Percentiles rank a stretch among this genome's conserved stretches.
These are phyloP conservation scores for Triangularia setosa DNA, from an alignment of 2,329 filamentous ascomycete genomes.

Conservation along the genomic window DNA sequence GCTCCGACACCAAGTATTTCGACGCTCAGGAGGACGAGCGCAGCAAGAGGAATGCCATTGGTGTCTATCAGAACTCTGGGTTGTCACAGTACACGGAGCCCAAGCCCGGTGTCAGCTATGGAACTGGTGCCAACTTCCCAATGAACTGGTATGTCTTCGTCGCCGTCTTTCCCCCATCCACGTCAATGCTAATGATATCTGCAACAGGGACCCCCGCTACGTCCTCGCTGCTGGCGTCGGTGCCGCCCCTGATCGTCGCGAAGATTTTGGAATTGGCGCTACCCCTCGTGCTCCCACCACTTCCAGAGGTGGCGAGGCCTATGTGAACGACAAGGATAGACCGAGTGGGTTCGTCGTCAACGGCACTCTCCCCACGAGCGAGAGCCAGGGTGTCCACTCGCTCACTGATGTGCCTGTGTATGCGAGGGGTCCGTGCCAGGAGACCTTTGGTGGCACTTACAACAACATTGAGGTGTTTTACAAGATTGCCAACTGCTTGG, in stretches of 20 bases:
- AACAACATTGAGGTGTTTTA: slow-evolving; percentile 72
- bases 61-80: slow-evolving; percentile 69
- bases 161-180: not conserved
- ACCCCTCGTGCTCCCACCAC: slow-evolving; percentile 58
- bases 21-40: slow-evolving; percentile 61
- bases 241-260: slow-evolving; percentile 69
- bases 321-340: slow-evolving; percentile 65
- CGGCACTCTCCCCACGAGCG: slow-evolving; percentile 63
- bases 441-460: slow-evolving; percentile 68
- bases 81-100: slow-evolving; percentile 68
- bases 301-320: slow-evolving; percentile 54
- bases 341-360: slow-evolving; percentile 68
- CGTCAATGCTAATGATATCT: not conserved
- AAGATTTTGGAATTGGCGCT: slow-evolving; percentile 71
- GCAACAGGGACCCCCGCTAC: slow-evolving; percentile 62
- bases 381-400: slow-evolving; percentile 69
- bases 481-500: slow-evolving; percentile 66
- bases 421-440: slow-evolving; percentile 66
- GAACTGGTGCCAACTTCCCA: slow-evolving; percentile 72
- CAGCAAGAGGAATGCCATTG: slow-evolving; percentile 70
- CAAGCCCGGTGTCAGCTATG: slow-evolving; percentile 60
- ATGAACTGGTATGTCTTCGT: slow-evolving; percentile 58
- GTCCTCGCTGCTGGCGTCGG: slow-evolving; percentile 70
- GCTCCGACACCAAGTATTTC: slow-evolving; percentile 75
- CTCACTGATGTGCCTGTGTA: slow-evolving; percentile 71